Conservation (phyloP, 257 asterid genomes). For the Coffea canephora region DNA sequence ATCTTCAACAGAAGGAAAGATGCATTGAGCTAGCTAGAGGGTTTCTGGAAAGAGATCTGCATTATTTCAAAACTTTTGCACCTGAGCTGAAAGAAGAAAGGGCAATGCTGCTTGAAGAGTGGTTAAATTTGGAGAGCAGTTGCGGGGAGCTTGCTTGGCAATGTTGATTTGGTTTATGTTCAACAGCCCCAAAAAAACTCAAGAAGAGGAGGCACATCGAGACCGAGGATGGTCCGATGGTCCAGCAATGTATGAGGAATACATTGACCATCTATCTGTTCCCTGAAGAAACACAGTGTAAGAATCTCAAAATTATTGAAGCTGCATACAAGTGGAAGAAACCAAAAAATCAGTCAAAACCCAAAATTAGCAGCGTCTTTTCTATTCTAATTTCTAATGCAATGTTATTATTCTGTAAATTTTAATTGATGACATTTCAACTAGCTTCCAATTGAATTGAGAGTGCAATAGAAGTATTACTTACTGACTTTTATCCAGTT, state of each 20-base stretch:
- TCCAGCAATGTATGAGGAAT: conserved; percentile 78
- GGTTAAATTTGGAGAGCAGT: conserved; percentile 71
- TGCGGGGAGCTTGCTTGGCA: conserved; percentile 67
- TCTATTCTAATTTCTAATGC: too few relatives aligned
- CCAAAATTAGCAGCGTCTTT: too few relatives aligned
- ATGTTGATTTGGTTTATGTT: conserved; percentile 57
- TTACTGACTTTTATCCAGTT: too few relatives aligned
- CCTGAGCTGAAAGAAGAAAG: conserved; percentile 92
- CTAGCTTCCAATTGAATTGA: too few relatives aligned
- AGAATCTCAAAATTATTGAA: conserved; percentile 73
- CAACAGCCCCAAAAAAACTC: conserved; percentile 82
- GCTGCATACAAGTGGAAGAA: conserved; percentile 97
- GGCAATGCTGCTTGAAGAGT: conserved; percentile 89
- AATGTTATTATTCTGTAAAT: too few relatives aligned
- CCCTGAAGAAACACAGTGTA: conserved; percentile 82
- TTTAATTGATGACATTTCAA: too few relatives aligned
- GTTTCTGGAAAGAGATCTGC: conserved; percentile 73
- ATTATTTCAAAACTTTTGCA: conserved; percentile 63
- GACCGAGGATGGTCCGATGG: conserved; percentile 71
- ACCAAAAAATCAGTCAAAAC: conserved; percentile 42
- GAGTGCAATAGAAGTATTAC: too few relatives aligned
- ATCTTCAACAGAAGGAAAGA: conserved; percentile 40
- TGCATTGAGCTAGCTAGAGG: conserved; percentile 81
- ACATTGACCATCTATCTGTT: conserved; percentile 60
- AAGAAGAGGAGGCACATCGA: conserved; percentile 84